Evolutionary conservation across 2,329 filamentous ascomycete species (phyloP).

Genomic region (Fusarium robinianum): DNA sequence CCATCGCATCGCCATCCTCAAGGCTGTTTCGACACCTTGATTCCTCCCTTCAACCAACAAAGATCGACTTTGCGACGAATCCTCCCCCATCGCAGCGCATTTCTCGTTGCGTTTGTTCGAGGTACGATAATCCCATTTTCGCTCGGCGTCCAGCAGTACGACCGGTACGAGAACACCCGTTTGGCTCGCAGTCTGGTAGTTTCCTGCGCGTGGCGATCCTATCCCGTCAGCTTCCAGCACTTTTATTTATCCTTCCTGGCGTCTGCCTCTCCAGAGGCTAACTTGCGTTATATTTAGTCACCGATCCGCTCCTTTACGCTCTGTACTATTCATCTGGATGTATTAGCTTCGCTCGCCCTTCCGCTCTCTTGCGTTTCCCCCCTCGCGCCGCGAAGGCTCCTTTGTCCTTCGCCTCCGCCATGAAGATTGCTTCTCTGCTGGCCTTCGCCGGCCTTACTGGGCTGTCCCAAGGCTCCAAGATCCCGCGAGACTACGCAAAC

Average conservation of each 20-base stretch:
- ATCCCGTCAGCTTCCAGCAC: constrained; percentile 7
- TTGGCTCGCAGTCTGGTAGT: no score
- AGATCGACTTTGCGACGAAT: background rate
- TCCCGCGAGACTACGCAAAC: constrained; percentile 71
- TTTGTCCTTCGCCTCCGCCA: constrained; percentile 35
- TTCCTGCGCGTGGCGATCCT: constrained; percentile 23
- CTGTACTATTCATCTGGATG: constrained; percentile 28
- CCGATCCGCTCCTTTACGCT: constrained; percentile 12
- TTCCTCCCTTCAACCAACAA: background rate
- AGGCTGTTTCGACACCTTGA: constrained; percentile 15
- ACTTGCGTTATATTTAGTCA: constrained; percentile 2
- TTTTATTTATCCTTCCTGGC: constrained; percentile 2
- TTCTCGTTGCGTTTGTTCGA: constrained; percentile 8
- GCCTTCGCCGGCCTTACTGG: constrained; percentile 57
- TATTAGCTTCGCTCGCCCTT: constrained; percentile 25
- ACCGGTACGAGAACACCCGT: constrained; percentile 17
- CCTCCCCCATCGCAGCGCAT: constrained; percentile 1
- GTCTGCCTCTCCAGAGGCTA: constrained; percentile 12
- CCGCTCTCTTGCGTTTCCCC: constrained; percentile 18
- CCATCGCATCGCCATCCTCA: constrained; percentile 9
- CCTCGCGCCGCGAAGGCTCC: constrained; percentile 27
- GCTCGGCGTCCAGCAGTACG: constrained; percentile 16
- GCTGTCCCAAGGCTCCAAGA: constrained; percentile 53
- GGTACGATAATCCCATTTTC: constrained; percentile 21
- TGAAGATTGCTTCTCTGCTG: constrained; percentile 59